Evolutionary conservation across 345 rosid genomes (phyloP).

Genomic region (Fremontodendron californicum): DNA sequence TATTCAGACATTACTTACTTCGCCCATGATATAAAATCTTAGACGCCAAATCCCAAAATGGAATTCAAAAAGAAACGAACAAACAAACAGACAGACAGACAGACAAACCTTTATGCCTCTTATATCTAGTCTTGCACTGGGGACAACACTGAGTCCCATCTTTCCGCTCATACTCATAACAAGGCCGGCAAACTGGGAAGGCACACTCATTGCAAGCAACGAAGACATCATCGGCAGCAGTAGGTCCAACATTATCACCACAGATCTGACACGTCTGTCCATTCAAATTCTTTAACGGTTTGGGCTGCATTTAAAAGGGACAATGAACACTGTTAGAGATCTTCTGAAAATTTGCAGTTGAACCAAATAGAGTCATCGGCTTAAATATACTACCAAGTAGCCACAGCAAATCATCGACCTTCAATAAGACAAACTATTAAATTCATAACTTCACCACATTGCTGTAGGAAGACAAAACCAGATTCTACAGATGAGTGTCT

Average conservation of each 20-base stretch:
- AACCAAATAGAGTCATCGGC: background rate
- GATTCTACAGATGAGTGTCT: background rate
- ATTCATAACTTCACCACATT: background rate
- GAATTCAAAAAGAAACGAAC: background rate
- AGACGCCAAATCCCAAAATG: background rate
- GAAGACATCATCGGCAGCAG: constrained; percentile 63
- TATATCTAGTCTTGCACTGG: constrained; percentile 98
- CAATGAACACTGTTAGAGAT: constrained; percentile 19
- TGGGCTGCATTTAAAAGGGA: constrained; percentile 57
- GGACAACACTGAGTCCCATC: constrained; percentile 99
- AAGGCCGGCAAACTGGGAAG: constrained; percentile 97
- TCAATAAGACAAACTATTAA: background rate
- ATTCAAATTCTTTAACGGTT: constrained; percentile 66
- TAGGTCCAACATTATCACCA: constrained; percentile 75
- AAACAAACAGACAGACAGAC: background rate
- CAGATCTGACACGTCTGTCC: constrained; percentile 94
- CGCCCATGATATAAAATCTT: background rate
- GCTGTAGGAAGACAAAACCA: background rate
- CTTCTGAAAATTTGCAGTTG: background rate
- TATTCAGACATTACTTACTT: constrained; percentile 8
- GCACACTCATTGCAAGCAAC: constrained; percentile 99
- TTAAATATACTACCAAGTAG: background rate
- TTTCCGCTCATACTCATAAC: constrained; percentile 97
- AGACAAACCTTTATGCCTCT: constrained; percentile 86
- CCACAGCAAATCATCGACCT: background rate